Evolutionary conservation across 495 filamentous ascomycete species (phyloP).

Genomic region (Penicillium maclennaniae): DNA sequence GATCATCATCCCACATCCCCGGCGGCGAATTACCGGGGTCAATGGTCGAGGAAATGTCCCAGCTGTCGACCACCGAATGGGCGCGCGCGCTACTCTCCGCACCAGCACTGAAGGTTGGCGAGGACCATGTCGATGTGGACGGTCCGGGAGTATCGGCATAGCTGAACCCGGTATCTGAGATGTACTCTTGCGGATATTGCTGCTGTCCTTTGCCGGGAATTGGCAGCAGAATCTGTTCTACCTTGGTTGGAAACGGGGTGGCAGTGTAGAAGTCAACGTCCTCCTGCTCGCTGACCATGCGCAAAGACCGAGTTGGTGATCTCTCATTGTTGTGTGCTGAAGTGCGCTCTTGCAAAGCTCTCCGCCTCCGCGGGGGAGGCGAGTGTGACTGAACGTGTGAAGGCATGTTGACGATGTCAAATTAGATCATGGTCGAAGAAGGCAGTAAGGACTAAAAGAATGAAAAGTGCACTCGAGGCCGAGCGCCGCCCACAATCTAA

Average conservation of each 20-base stretch:
- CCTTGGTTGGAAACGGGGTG: slow-evolving; percentile 51
- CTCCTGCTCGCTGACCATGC: slow-evolving; percentile 34
- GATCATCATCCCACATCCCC: slow-evolving; percentile 45
- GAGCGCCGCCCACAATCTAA: slow-evolving; percentile 6
- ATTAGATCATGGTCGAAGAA: slow-evolving; percentile 34
- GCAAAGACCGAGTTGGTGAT: slow-evolving; percentile 35
- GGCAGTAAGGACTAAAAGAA: background rate
- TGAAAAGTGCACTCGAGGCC: background rate
- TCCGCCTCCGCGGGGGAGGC: slow-evolving; percentile 38
- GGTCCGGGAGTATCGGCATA: slow-evolving; percentile 17
- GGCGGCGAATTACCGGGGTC: slow-evolving; percentile 40
- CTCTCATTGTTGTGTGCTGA: slow-evolving; percentile 50
- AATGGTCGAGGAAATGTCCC: slow-evolving; percentile 42
- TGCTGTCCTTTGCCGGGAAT: slow-evolving; percentile 43
- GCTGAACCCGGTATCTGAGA: slow-evolving; percentile 33
- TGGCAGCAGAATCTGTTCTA: slow-evolving; percentile 49
- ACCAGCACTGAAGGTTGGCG: slow-evolving; percentile 27
- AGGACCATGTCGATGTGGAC: slow-evolving; percentile 24
- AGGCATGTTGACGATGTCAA: slow-evolving; percentile 32
- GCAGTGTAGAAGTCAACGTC: slow-evolving; percentile 40
- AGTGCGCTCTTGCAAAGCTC: slow-evolving; percentile 50
- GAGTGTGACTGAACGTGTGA: slow-evolving; percentile 28
- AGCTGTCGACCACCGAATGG: slow-evolving; percentile 31
- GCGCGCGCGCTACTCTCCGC: slow-evolving; percentile 30
- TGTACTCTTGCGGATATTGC: slow-evolving; percentile 15